These are phyloP conservation scores for Leccinum fibrillosum DNA, from an alignment of 768 basidiomycete genomes.

Conservation along the genomic window DNA sequence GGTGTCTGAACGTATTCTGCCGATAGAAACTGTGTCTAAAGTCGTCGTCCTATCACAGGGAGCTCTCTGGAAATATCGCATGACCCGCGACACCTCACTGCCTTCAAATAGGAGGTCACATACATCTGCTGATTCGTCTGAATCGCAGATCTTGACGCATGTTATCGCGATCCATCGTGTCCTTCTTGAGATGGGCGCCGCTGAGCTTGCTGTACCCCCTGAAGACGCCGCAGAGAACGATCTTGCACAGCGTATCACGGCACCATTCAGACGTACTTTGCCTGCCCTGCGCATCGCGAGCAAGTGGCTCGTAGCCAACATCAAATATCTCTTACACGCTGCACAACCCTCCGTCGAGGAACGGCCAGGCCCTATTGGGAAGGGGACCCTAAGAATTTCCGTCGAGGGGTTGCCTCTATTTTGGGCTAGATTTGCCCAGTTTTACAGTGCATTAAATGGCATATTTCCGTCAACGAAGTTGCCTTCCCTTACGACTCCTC, in stretches of 20 bases:
- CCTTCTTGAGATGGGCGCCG: conserved; percentile 62
- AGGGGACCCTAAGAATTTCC: conserved; percentile 17
- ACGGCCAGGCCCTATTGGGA: conserved; percentile 7
- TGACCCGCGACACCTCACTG: conserved; percentile 52
- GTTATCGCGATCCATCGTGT: conserved; percentile 60
- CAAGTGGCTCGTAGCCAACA: conserved; percentile 84
- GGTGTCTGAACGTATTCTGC: conserved; percentile 65
- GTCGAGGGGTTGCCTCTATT: conserved; percentile 48
- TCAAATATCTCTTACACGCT: conserved; percentile 58
- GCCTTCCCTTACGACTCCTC: conserved; percentile 51
- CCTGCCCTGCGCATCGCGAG: conserved; percentile 84
- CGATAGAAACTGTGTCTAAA: conserved; percentile 74
- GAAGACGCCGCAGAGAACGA: conserved; percentile 54
- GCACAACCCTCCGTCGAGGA: conserved; percentile 30
- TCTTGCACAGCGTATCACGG: conserved; percentile 81
- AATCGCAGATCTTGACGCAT: conserved; percentile 66
- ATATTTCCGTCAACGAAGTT: conserved; percentile 67
- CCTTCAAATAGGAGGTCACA: conserved; percentile 26
- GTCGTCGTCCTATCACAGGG: conserved; percentile 72
- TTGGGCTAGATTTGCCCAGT: conserved; percentile 70
- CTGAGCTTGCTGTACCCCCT: conserved; percentile 55
- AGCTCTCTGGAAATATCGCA: conserved; percentile 81
- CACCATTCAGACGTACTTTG: conserved; percentile 78
- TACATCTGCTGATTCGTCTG: conserved; percentile 33
- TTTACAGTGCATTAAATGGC: conserved; percentile 38